These are phyloP conservation scores for Coprinopsis sp. DNA, from an alignment of 768 basidiomycete genomes.

Conservation along the genomic window DNA sequence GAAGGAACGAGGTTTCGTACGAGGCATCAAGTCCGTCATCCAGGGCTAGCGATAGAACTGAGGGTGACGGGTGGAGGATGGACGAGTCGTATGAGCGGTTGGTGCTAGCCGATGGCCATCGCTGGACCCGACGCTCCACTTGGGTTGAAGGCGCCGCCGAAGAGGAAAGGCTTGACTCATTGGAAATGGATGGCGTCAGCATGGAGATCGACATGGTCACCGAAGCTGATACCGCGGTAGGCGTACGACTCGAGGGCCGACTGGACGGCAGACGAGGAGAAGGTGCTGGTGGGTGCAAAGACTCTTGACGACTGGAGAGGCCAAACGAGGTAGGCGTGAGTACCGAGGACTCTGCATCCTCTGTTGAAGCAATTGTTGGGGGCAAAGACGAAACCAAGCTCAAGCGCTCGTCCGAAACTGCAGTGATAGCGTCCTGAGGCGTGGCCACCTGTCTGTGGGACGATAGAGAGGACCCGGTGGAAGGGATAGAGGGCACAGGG, in stretches of 20 bases:
- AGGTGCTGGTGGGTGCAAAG: neutral
- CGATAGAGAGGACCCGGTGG: slow-evolving; percentile 13
- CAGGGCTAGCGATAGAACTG: slow-evolving; percentile 46
- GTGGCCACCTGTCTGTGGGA: slow-evolving; percentile 3
- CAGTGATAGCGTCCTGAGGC: neutral
- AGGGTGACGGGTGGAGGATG: slow-evolving; percentile 66
- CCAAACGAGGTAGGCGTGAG: slow-evolving; percentile 18
- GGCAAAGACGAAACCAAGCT: slow-evolving; percentile 26
- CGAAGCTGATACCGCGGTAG: neutral
- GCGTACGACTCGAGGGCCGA: neutral
- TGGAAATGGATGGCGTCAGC: neutral
- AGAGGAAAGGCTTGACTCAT: neutral
- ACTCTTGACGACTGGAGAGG: neutral
- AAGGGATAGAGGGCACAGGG: slow-evolving; percentile 9
- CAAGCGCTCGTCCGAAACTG: neutral
- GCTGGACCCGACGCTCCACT: slow-evolving; percentile 25
- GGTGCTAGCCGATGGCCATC: slow-evolving; percentile 61
- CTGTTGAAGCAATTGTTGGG: slow-evolving; percentile 12
- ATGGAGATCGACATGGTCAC: neutral
- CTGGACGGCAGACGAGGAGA: neutral
- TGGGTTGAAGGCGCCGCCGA: slow-evolving; percentile 15
- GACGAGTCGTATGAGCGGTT: slow-evolving; percentile 76
- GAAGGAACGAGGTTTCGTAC: slow-evolving; percentile 70
- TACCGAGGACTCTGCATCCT: neutral
- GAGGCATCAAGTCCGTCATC: slow-evolving; percentile 61